Evolutionary conservation across 306 rosid species (phyloP), one percentile per base, ranked within the genome.

Genomic region (Arachis hypogaea): DNA sequence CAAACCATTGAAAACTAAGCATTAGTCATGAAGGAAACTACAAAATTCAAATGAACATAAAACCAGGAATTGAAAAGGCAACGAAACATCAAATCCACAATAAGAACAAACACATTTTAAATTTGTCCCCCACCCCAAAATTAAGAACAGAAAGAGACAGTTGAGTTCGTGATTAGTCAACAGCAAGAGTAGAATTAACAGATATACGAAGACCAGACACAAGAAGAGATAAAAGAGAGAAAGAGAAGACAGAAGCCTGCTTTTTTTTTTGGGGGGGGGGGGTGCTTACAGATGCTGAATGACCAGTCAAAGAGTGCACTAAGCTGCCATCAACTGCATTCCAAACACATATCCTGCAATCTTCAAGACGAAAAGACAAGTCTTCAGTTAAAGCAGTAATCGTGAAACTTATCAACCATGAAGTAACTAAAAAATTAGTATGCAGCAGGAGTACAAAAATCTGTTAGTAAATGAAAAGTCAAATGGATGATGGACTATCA

Each of bases 331-430:
- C 97, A 83, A 82, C 89, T 69, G 96, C 97, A 73, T 92, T 92
- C 97, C 97, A 92, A 73, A 92, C 97, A 71, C 97, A 92, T 77
- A 92, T 92, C 85, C 97, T 92, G 85, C 97, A 92, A 89, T 92
- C 96, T 92, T 85, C 82, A 69, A 60, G 68, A 67, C 40, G 40
- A 64, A 73, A 59, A 73, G 63, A 75, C 66, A 18, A 70, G 56
- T 71, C 41, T 33, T 70, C 80, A 74, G 68, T 51, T 60, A 59
- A 84, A 36, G 78, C 61, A 73, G 28, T 56, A 42, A 73, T 52
- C 42, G 33, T 41, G 44, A 43, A 14, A 56, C 52, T 65, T 49
- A 66, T 42, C 63, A 60, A 42, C 79, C 11, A 67, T 63, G 40
- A 66, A 59, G 62, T 51, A 67, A 45, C 78, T 60, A 54, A 45